Percentiles rank a stretch among this genome's conserved stretches.
Evolutionary conservation across 2,329 filamentous ascomycete genomes (phyloP).

Genomic region (Fusarium virguliforme): DNA sequence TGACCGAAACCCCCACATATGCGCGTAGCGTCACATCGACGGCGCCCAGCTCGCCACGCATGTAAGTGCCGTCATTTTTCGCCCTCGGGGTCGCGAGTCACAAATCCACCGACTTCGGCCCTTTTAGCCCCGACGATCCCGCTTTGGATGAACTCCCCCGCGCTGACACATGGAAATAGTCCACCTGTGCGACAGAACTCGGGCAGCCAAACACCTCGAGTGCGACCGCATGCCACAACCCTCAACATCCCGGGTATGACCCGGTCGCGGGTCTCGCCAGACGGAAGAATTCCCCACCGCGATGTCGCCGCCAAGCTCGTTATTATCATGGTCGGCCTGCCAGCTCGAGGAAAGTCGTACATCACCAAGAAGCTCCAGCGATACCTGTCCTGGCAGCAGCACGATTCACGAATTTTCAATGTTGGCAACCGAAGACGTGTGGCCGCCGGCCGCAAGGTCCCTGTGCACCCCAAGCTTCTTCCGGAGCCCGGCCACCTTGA

Average conservation of each 20-base stretch:
- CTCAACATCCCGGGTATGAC: conserved; percentile 98
- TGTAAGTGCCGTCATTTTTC: conserved; percentile 62
- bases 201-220: conserved; percentile 81
- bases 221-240: conserved; percentile 89
- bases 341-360: conserved; percentile 96
- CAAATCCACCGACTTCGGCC: conserved; percentile 44
- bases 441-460: conserved; percentile 74
- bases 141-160: conserved; percentile 29
- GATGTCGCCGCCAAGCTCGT: conserved; percentile 97
- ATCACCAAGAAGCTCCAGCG: conserved; percentile 98
- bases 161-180: conserved; percentile 61
- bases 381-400: conserved; percentile 97
- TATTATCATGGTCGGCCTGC: conserved; percentile 98
- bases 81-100: conserved; percentile 41
- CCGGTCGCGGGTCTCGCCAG: conserved; percentile 93
- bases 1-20: conserved; percentile 70
- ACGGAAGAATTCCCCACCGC: conserved; percentile 92
- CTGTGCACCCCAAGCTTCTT: conserved; percentile 54
- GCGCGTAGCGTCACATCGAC: conserved; percentile 72
- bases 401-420: conserved; percentile 97
- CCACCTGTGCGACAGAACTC: conserved; percentile 81
- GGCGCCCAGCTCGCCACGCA: conserved; percentile 71
- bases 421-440: conserved; percentile 92
- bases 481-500: conserved; percentile 60
- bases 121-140: conserved; percentile 43